Conservation (phyloP, 345 rosid genomes). For the Schrenkiella parvula region DNA sequence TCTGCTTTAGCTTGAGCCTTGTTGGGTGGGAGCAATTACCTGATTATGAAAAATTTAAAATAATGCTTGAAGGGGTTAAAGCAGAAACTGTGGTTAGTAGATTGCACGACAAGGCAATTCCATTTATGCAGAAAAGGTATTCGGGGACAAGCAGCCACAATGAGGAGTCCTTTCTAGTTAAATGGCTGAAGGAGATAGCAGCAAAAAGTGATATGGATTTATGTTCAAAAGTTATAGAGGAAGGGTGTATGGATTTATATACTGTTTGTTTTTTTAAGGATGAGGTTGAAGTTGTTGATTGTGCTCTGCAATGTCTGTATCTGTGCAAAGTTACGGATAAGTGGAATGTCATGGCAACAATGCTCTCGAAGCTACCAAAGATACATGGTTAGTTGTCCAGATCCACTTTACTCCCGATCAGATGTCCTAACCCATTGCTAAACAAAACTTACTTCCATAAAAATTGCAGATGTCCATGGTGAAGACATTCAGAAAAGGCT, state of each 20-base stretch:
- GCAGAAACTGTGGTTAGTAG: constrained; percentile 58
- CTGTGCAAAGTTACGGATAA: constrained; percentile 64
- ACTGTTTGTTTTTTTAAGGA: constrained; percentile 56
- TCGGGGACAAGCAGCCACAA: constrained; percentile 29
- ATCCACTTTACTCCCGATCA: neutral
- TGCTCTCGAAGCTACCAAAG: constrained; percentile 79
- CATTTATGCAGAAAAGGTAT: constrained; percentile 63
- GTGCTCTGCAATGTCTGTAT: constrained; percentile 82
- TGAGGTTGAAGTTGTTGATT: constrained; percentile 68
- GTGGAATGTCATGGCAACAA: constrained; percentile 80
- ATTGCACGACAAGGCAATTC: constrained; percentile 63
- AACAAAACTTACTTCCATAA: constrained; percentile 30
- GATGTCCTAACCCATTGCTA: constrained; percentile 1
- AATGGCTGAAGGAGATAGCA: constrained; percentile 89
- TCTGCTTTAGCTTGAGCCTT: constrained; percentile 57
- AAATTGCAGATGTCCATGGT: constrained; percentile 41
- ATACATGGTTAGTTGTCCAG: constrained; percentile 51
- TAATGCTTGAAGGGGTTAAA: constrained; percentile 67
- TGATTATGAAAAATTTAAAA: constrained; percentile 77
- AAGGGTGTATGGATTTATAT: constrained; percentile 65
- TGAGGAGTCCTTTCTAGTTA: constrained; percentile 66
- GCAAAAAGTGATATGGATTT: constrained; percentile 62
- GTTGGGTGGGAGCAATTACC: constrained; percentile 72
- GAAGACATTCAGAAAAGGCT: constrained; percentile 56
- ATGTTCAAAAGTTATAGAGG: constrained; percentile 74